Percentiles rank a stretch among this genome's conserved stretches.
phyloP scores from a whole-genome alignment of 495 filamentous ascomycete genomes.

The Penicillium daleae region DNA sequence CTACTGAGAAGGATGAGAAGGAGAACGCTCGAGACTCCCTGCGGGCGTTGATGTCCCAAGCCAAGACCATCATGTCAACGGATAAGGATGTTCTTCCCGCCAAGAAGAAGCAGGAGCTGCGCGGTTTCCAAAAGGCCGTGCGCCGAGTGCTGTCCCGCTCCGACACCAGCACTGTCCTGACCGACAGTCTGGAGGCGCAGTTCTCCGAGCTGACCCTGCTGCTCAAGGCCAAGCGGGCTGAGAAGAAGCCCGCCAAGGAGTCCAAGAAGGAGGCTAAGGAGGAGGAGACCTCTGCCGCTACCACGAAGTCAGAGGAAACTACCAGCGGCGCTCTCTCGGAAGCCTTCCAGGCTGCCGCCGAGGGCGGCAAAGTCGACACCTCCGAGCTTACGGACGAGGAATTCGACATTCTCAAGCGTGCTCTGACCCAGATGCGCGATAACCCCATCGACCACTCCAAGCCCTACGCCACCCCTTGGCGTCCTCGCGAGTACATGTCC shows the following conservation, averaged over 20 bases:
- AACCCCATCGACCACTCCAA: slow-evolving; percentile 78
- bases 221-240: slow-evolving; percentile 44
- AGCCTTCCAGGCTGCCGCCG: slow-evolving; percentile 46
- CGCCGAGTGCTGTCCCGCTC: slow-evolving; percentile 56
- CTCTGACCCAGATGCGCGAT: slow-evolving; percentile 60
- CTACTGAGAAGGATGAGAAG: slow-evolving; percentile 28
- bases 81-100: slow-evolving; percentile 55
- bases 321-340: slow-evolving; percentile 43
- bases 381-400: slow-evolving; percentile 47
- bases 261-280: slow-evolving; percentile 29
- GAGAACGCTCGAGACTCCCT: slow-evolving; percentile 49
- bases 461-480: slow-evolving; percentile 91
- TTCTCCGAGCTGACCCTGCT: slow-evolving; percentile 50
- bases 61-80: slow-evolving; percentile 55
- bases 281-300: slow-evolving; percentile 9
- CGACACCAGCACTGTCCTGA: slow-evolving; percentile 43
- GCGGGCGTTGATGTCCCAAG: slow-evolving; percentile 54
- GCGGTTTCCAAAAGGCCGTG: slow-evolving; percentile 60
- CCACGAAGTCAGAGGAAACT: slow-evolving; percentile 22
- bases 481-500: slow-evolving; percentile 82
- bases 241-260: slow-evolving; percentile 31
- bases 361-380: slow-evolving; percentile 44
- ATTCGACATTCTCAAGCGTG: slow-evolving; percentile 47
- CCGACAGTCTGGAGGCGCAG: slow-evolving; percentile 56
- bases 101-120: slow-evolving; percentile 64